Conservation (phyloP, 2,329 filamentous ascomycete species). For the Aschersonia sp. region DNA sequence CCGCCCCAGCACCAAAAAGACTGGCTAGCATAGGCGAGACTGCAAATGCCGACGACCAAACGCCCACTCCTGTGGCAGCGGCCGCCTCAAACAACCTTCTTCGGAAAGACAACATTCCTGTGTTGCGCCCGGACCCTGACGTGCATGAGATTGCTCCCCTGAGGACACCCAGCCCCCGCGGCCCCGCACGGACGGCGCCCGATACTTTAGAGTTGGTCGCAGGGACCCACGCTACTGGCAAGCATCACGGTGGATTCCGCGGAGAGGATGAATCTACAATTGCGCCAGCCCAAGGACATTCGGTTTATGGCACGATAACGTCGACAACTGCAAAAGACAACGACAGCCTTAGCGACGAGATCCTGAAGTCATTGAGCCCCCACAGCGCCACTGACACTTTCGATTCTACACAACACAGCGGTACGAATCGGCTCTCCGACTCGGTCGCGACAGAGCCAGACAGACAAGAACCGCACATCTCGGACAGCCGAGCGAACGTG, state of each 20-base stretch:
- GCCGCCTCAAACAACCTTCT: background rate
- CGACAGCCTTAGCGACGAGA: slow-evolving; percentile 59
- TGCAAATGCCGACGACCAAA: background rate
- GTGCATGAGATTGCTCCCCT: slow-evolving; percentile 13
- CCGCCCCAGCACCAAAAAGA: too few relatives aligned
- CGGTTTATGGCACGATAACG: slow-evolving; percentile 32
- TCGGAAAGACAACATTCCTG: background rate
- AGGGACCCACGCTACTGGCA: slow-evolving; percentile 23
- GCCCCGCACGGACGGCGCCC: background rate
- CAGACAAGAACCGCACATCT: slow-evolving; percentile 51
- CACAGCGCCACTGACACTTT: slow-evolving; percentile 12
- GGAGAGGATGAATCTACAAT: slow-evolving; percentile 15
- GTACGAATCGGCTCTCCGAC: slow-evolving; percentile 8
- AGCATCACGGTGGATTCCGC: slow-evolving; percentile 9
- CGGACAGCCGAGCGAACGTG: slow-evolving; percentile 41
- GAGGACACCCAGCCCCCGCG: slow-evolving; percentile 17
- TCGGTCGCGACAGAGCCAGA: slow-evolving; percentile 28
- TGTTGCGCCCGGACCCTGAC: slow-evolving; percentile 4
- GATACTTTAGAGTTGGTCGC: background rate
- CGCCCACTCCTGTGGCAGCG: background rate
- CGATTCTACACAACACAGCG: slow-evolving; percentile 1
- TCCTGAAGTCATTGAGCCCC: slow-evolving; percentile 53
- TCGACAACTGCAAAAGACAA: slow-evolving; percentile 51
- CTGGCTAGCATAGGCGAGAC: background rate
- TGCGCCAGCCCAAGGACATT: slow-evolving; percentile 22